phyloP scores from a whole-genome alignment of 306 rosid genomes.

The Sindora glabra region DNA sequence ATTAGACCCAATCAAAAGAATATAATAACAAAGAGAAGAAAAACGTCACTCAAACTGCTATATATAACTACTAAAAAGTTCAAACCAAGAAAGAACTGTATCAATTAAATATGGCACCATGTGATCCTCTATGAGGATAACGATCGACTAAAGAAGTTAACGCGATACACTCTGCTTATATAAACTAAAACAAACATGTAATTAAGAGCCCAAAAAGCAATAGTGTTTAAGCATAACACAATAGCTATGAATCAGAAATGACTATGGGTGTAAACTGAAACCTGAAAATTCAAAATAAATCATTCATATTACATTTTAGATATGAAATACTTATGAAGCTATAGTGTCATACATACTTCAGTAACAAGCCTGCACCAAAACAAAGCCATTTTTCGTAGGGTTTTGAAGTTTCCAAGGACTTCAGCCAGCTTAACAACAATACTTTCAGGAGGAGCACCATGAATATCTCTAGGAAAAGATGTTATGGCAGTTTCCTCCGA shows the following conservation, averaged over 20 bases:
- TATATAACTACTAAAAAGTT: background rate
- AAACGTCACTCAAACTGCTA: background rate
- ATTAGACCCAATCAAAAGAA: background rate
- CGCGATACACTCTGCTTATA: constrained; percentile 9
- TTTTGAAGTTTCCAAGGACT: constrained; percentile 73
- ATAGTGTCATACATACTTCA: constrained; percentile 58
- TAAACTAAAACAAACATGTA: background rate
- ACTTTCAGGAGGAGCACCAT: constrained; percentile 92
- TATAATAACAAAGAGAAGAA: background rate
- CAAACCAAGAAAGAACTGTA: background rate
- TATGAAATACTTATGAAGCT: constrained; percentile 15
- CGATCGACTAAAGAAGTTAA: constrained; percentile 1
- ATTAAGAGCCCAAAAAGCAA: no score
- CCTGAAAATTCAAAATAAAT: constrained; percentile 8
- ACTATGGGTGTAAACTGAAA: no score
- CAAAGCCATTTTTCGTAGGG: constrained; percentile 61
- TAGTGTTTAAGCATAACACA: no score
- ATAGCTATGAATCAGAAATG: background rate
- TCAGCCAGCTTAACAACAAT: constrained; percentile 87
- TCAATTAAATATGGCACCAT: background rate
- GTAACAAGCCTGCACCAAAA: constrained; percentile 81
- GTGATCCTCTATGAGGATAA: background rate
- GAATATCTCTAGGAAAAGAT: constrained; percentile 77
- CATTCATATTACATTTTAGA: background rate
- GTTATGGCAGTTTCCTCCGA: constrained; percentile 38